Evolutionary conservation across 225 moss, liverwort and hornwort species (phyloP).

Genomic region (Marchantia polymorpha): DNA sequence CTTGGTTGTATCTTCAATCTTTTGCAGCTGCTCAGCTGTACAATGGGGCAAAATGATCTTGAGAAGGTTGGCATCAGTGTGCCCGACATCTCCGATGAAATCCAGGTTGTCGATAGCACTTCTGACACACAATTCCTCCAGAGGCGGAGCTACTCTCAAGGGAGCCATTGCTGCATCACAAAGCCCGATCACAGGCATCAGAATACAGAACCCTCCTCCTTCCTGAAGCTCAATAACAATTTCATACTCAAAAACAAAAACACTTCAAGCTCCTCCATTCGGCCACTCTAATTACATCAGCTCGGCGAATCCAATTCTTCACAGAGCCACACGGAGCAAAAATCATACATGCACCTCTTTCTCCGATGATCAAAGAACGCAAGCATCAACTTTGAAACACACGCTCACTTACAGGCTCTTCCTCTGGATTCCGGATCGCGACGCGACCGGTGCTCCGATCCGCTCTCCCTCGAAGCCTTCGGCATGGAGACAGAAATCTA

Average conservation of each 20-base stretch:
- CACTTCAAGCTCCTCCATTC: background rate
- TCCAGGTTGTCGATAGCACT: slow-evolving; percentile 87
- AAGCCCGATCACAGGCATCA: background rate
- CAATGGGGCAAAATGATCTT: slow-evolving; percentile 78
- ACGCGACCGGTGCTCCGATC: slow-evolving; percentile 11
- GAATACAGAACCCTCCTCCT: background rate
- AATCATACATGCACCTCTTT: background rate
- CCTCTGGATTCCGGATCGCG: background rate
- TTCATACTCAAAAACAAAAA: background rate
- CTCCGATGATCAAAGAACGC: background rate
- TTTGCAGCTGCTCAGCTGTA: slow-evolving; percentile 78
- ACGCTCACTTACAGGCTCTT: slow-evolving; percentile 2
- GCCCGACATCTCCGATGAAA: slow-evolving; percentile 75
- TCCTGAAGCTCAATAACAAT: background rate
- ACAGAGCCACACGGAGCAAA: too few relatives aligned
- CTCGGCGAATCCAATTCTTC: background rate
- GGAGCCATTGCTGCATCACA: background rate
- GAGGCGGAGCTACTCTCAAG: slow-evolving; percentile 12
- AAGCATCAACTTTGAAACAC: background rate
- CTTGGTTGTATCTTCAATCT: slow-evolving; percentile 65
- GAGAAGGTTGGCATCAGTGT: slow-evolving; percentile 61
- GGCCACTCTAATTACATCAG: background rate
- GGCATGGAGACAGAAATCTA: slow-evolving; percentile 10
- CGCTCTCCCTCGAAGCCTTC: slow-evolving; percentile 6
- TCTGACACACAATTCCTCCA: slow-evolving; percentile 76